Evolutionary conservation across 805 yeast genomes (phyloP).

Genomic region (Candida manassasensis): DNA sequence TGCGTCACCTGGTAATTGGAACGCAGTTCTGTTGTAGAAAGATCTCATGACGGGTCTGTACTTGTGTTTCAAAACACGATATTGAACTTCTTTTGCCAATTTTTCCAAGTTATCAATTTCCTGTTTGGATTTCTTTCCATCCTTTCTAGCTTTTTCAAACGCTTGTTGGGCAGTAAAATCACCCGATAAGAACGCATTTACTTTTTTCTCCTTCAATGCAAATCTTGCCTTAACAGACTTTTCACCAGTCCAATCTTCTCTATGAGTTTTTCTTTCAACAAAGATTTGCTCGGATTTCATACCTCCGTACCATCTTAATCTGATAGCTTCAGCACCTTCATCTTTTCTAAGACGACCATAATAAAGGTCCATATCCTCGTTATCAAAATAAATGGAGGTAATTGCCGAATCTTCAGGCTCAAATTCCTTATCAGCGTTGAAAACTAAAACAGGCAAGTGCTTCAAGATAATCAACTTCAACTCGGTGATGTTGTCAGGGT

Average conservation of each 20-base stretch:
- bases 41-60: slow-evolving; percentile 93
- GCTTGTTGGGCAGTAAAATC: slow-evolving; percentile 82
- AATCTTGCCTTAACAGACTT: slow-evolving; percentile 98
- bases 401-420: slow-evolving; percentile 93
- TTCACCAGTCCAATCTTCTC: slow-evolving; percentile 99
- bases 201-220: slow-evolving; percentile 84
- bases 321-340: slow-evolving; percentile 98
- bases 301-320: slow-evolving; percentile 99
- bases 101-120: slow-evolving; percentile 92
- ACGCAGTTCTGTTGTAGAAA: slow-evolving; percentile 96
- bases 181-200: slow-evolving; percentile 80
- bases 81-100: slow-evolving; percentile 89
- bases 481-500: slow-evolving; percentile 96
- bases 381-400: slow-evolving; percentile 94
- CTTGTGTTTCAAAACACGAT: slow-evolving; percentile 76
- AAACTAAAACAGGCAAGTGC: slow-evolving; percentile 94
- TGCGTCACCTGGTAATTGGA: slow-evolving; percentile 99
- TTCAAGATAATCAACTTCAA: slow-evolving; percentile 86
- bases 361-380: slow-evolving; percentile 82
- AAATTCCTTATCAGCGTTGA: slow-evolving; percentile 94
- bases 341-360: slow-evolving; percentile 92
- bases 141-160: slow-evolving; percentile 88
- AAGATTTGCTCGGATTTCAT: slow-evolving; percentile 90
- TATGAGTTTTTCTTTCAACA: slow-evolving; percentile 95
- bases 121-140: slow-evolving; percentile 79